A percentile compares a stretch with the other conserved stretches of the same genome.
Conservation (phyloP, 1,284 basidiomycete genomes). For the Puccinia horiana region DNA sequence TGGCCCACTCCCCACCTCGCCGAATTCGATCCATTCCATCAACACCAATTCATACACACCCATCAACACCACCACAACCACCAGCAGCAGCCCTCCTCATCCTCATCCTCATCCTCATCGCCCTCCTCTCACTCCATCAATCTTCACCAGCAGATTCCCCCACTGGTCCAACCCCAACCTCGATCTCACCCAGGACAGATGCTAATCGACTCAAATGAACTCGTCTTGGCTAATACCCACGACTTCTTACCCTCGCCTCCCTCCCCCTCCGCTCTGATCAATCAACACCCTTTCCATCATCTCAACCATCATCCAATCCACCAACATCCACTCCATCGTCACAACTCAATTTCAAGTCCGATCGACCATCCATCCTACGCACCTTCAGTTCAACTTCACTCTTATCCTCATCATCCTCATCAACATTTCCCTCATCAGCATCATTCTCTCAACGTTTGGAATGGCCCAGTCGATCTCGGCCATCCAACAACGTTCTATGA, state of each 20-base stretch:
- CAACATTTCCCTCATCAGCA: slow-evolving; percentile 14
- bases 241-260: slow-evolving; percentile 6
- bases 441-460: neutral
- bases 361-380: slow-evolving; percentile 15
- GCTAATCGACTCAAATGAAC: slow-evolving; percentile 1
- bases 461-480: neutral
- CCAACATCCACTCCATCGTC: neutral
- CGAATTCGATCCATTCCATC: neutral
- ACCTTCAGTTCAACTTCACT: neutral
- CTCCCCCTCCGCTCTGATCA: slow-evolving; percentile 3
- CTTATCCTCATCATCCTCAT: neutral
- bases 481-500: slow-evolving; percentile 27
- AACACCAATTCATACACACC: neutral
- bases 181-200: neutral
- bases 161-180: slow-evolving; percentile 9
- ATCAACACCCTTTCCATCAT: neutral
- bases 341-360: slow-evolving; percentile 14
- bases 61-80: neutral
- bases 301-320: neutral
- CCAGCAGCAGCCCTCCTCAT: neutral
- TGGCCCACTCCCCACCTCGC: neutral
- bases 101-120: neutral
- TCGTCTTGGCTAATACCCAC: neutral
- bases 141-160: slow-evolving; percentile 7
- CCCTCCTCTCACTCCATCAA: neutral